Evolutionary conservation across 2,329 filamentous ascomycete species (phyloP).

Genomic region (Emericellopsis atlantica): DNA sequence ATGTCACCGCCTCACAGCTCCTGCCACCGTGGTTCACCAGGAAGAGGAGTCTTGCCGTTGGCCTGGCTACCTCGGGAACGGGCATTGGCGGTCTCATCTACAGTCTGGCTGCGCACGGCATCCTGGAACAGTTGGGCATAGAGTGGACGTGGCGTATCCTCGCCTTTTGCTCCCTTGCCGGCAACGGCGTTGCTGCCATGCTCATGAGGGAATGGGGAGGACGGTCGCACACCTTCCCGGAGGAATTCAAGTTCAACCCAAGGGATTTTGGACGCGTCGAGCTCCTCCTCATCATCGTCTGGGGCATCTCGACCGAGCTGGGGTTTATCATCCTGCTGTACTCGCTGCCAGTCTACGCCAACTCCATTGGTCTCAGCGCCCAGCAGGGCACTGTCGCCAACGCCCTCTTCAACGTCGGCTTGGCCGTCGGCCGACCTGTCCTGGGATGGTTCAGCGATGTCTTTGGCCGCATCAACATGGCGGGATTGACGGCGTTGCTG

Average conservation of each 20-base stretch:
- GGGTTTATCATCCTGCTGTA: constrained; percentile 55
- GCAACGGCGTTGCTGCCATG: constrained; percentile 38
- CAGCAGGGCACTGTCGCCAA: constrained; percentile 49
- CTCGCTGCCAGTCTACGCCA: constrained; percentile 49
- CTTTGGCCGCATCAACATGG: constrained; percentile 51
- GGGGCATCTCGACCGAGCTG: constrained; percentile 49
- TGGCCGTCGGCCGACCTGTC: constrained; percentile 43
- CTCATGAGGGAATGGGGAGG: constrained; percentile 41
- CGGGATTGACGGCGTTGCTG: constrained; percentile 16
- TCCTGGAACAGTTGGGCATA: constrained; percentile 39
- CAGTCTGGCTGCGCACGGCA: constrained; percentile 19
- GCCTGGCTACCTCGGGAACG: constrained; percentile 37
- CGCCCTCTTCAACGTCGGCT: constrained; percentile 50
- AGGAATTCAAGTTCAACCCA: constrained; percentile 4
- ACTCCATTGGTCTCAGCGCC: constrained; percentile 41
- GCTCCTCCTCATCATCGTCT: constrained; percentile 45
- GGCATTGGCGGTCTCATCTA: constrained; percentile 22
- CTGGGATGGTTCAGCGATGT: constrained; percentile 51
- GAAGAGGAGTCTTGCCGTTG: constrained; percentile 42
- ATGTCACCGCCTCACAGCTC: constrained; percentile 40
- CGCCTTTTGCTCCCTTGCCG: neutral
- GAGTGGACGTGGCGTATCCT: constrained; percentile 43
- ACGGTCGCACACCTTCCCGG: neutral
- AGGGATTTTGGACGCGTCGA: constrained; percentile 26
- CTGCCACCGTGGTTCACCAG: constrained; percentile 50